Conservation (phyloP, 1,284 basidiomycete genomes). For the Cryptococcus jaspeensis region DNA sequence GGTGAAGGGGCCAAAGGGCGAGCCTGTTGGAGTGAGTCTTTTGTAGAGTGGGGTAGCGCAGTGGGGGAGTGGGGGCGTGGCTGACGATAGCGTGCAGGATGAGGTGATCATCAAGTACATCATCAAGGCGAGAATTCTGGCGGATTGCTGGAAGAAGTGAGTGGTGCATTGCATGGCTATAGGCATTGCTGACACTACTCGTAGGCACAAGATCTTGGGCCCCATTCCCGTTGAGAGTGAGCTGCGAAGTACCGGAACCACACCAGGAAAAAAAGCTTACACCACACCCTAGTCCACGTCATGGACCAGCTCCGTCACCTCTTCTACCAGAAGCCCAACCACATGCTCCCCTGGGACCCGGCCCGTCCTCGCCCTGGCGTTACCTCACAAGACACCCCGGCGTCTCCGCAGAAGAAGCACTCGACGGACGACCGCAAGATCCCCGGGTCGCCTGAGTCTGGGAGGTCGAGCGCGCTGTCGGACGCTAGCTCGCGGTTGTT, state of each 20-base stretch:
- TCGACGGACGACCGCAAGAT: not conserved
- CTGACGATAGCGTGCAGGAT: conserved; percentile 55
- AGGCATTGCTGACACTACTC: not conserved
- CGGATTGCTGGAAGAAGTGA: conserved; percentile 94
- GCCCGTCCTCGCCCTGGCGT: conserved; percentile 17
- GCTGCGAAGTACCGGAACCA: no score
- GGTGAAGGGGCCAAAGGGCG: conserved; percentile 70
- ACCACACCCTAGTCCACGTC: conserved; percentile 65
- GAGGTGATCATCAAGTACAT: conserved; percentile 92
- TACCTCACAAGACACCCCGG: not conserved
- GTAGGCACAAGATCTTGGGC: conserved; percentile 80
- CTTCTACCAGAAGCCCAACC: conserved; percentile 67
- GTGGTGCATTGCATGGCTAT: conserved; percentile 9
- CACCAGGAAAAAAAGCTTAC: not conserved
- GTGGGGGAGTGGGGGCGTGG: conserved; percentile 39
- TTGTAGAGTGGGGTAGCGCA: conserved; percentile 12
- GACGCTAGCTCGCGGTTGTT: conserved; percentile 14
- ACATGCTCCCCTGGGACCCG: conserved; percentile 73
- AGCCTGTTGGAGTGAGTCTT: conserved; percentile 69
- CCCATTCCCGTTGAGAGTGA: conserved; percentile 92
- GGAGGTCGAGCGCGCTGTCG: conserved; percentile 15
- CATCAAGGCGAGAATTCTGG: conserved; percentile 96
- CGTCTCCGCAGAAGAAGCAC: not conserved
- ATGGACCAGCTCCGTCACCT: conserved; percentile 79
- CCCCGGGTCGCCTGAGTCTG: conserved; percentile 23